Evolutionary conservation across 2,329 filamentous ascomycete species (phyloP).

Genomic region (Ascochyta fabae): DNA sequence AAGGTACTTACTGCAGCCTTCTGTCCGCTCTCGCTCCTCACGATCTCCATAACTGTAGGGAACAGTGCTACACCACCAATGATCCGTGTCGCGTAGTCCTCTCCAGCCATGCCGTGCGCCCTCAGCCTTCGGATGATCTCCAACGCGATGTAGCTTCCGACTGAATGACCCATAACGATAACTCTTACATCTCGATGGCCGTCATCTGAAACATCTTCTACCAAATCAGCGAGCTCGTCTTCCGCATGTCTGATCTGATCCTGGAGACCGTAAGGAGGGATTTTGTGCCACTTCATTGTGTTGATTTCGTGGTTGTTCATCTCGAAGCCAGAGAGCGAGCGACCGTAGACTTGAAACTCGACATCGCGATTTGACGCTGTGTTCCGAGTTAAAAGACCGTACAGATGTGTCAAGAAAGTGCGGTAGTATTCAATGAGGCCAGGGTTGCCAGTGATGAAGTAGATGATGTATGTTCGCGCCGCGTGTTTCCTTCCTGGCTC

Average conservation of each 20-base stretch:
- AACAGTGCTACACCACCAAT: conserved; percentile 52
- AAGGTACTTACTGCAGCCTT: conserved; percentile 46
- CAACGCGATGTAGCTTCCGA: conserved; percentile 55
- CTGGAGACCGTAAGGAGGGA: conserved; percentile 52
- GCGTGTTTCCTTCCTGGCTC: conserved; percentile 30
- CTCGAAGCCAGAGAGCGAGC: conserved; percentile 54
- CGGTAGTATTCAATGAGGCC: conserved; percentile 77
- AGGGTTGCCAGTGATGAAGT: conserved; percentile 78
- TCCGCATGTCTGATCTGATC: conserved; percentile 60
- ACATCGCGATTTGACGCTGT: conserved; percentile 23
- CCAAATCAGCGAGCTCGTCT: conserved; percentile 50
- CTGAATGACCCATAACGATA: conserved; percentile 55
- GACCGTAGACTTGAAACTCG: conserved; percentile 49
- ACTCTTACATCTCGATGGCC: conserved; percentile 40
- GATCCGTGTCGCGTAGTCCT: conserved; percentile 33
- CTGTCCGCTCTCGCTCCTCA: conserved; percentile 52
- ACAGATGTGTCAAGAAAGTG: conserved; percentile 67
- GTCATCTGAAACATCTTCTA: conserved; percentile 35
- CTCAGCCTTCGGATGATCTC: conserved; percentile 49
- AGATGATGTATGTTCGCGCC: conserved; percentile 61
- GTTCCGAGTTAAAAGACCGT: conserved; percentile 57
- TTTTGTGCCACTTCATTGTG: conserved; percentile 28
- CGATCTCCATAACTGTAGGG: conserved; percentile 57
- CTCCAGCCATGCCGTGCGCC: conserved; percentile 29
- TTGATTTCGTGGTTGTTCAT: conserved; percentile 31